Evolutionary conservation across 148 eudicot genomes (phyloP).

Genomic region (Chenopodium quinoa): DNA sequence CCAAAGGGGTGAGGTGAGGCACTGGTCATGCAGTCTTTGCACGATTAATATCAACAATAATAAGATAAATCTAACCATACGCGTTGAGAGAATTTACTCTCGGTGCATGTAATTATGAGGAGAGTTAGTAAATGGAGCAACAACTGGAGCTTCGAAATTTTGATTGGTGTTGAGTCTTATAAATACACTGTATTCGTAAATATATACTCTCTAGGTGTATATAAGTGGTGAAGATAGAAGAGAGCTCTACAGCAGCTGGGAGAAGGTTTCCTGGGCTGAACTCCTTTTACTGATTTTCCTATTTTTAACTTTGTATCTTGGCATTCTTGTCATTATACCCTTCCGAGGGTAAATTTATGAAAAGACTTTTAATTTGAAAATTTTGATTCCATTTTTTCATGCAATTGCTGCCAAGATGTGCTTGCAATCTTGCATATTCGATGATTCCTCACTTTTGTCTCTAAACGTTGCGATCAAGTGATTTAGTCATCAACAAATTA

Average conservation of each 20-base stretch:
- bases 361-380: not conserved
- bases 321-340: not conserved
- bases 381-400: not conserved
- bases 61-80: slow-evolving; percentile 9
- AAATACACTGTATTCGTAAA: not conserved
- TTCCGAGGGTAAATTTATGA: not conserved
- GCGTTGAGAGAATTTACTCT: slow-evolving; percentile 14
- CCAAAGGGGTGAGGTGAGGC: not conserved
- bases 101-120: slow-evolving; percentile 11
- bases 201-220: slow-evolving; percentile 18
- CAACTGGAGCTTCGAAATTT: slow-evolving; percentile 44
- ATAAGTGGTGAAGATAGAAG: not conserved
- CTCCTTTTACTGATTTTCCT: slow-evolving; percentile 2
- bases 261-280: not conserved
- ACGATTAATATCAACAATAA: not conserved
- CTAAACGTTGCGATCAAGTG: no score
- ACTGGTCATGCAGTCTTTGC: not conserved
- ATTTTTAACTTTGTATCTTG: not conserved
- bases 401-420: not conserved
- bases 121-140: slow-evolving; percentile 30
- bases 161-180: slow-evolving; percentile 24
- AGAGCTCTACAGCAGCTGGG: slow-evolving; percentile 7
- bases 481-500: no score
- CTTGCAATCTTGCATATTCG: not conserved
- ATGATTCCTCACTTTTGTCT: no score